Evolutionary conservation across 768 basidiomycete species (phyloP).

Genomic region (Termitomyces sp.): DNA sequence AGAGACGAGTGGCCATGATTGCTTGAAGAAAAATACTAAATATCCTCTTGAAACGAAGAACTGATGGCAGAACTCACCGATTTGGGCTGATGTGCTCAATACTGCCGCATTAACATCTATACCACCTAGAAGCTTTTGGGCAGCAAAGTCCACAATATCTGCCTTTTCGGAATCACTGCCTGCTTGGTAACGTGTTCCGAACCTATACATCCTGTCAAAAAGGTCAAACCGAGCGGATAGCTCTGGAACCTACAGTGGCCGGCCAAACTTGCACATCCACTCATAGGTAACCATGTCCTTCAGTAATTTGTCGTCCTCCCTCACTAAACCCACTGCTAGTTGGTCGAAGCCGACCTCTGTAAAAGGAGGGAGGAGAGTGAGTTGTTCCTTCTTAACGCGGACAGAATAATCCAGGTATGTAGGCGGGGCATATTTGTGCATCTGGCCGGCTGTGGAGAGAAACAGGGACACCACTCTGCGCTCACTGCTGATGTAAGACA

Average conservation of each 20-base stretch:
- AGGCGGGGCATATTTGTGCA: not conserved
- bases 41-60: too few relatives aligned
- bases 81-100: too few relatives aligned
- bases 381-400: rapidly evolving
- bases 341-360: not conserved
- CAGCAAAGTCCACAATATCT: not conserved
- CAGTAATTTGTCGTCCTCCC: not conserved
- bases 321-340: not conserved
- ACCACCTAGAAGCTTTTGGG: not conserved
- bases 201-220: not conserved
- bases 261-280: not conserved
- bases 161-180: not conserved
- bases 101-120: too few relatives aligned
- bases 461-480: not conserved
- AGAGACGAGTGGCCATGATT: not conserved
- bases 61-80: too few relatives aligned
- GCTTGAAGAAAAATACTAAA: not conserved
- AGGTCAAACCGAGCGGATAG: not conserved
- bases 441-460: not conserved
- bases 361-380: not conserved
- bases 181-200: not conserved
- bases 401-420: not conserved
- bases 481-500: not conserved
- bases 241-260: not conserved
- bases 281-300: not conserved